A percentile compares a stretch with the other conserved stretches of the same genome.
Evolutionary conservation across 1,284 basidiomycete genomes (phyloP).

Genomic region (Xerocomus minutiporus): DNA sequence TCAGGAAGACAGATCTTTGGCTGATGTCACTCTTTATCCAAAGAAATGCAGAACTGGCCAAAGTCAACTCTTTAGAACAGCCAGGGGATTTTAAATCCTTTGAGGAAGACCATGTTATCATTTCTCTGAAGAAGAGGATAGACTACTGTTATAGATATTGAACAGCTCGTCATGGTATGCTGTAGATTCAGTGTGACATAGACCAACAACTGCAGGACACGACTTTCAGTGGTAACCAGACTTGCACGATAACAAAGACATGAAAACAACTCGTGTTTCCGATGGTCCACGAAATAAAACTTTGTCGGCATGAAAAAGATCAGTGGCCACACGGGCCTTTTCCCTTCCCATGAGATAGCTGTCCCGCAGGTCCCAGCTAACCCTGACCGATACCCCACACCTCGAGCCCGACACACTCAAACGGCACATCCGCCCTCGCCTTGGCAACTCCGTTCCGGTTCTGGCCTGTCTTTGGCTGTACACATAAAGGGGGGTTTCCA

Average conservation of each 20-base stretch:
- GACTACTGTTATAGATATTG: no score
- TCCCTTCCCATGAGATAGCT: background rate
- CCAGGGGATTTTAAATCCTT: no score
- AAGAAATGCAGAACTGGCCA: no score
- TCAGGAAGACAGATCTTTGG: no score
- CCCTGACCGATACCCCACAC: slow-evolving; percentile 69
- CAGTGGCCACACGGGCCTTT: background rate
- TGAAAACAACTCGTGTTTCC: background rate
- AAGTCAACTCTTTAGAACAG: no score
- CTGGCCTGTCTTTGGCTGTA: slow-evolving; percentile 17
- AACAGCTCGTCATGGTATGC: no score
- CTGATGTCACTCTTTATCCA: no score
- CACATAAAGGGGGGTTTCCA: slow-evolving; percentile 80
- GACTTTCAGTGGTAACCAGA: background rate
- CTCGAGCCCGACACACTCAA: slow-evolving; percentile 83
- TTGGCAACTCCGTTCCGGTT: slow-evolving; percentile 26
- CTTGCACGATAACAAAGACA: background rate
- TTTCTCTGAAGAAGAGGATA: no score
- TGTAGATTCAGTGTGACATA: no score
- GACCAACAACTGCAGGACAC: no score
- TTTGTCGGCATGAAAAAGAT: background rate
- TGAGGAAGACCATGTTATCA: no score
- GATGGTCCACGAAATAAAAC: background rate
- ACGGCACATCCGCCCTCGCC: slow-evolving; percentile 47
- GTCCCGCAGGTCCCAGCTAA: background rate